These are phyloP conservation scores for Epichloe aotearoae DNA, from an alignment of 2,329 filamentous ascomycete species.

Conservation along the genomic window DNA sequence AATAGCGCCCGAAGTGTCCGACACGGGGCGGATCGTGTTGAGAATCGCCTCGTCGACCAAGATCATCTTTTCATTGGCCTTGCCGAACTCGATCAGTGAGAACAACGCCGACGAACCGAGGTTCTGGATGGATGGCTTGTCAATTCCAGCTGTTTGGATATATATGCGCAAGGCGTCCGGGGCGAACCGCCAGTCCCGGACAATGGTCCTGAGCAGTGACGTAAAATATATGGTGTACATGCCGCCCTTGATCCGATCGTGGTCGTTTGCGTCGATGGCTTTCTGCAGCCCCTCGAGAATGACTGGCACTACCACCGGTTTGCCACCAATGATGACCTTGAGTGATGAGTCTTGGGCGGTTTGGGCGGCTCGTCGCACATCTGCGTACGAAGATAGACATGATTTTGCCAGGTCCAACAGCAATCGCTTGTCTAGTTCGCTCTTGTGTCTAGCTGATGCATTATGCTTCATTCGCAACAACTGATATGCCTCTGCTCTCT, in stretches of 20 bases:
- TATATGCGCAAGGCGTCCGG: slow-evolving; percentile 82
- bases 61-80: slow-evolving; percentile 74
- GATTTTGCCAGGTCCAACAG: slow-evolving; percentile 82
- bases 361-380: slow-evolving; percentile 89
- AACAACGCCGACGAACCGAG: slow-evolving; percentile 72
- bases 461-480: slow-evolving; percentile 91
- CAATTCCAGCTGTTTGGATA: slow-evolving; percentile 77
- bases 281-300: slow-evolving; percentile 66
- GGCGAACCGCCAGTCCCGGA: slow-evolving; percentile 89
- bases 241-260: slow-evolving; percentile 85
- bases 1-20: slow-evolving; percentile 50
- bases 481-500: slow-evolving; percentile 88
- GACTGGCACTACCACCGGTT: slow-evolving; percentile 80
- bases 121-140: slow-evolving; percentile 89
- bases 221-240: slow-evolving; percentile 86
- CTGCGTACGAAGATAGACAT: slow-evolving; percentile 81
- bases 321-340: slow-evolving; percentile 78
- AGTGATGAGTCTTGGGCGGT: slow-evolving; percentile 85
- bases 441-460: slow-evolving; percentile 73
- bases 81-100: slow-evolving; percentile 82
- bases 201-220: slow-evolving; percentile 73
- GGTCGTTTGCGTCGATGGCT: slow-evolving; percentile 67
- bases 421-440: slow-evolving; percentile 74
- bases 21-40: slow-evolving; percentile 54
- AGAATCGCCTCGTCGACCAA: slow-evolving; percentile 62